Base-by-base conservation (phyloP, 169 alveolate genomes). In the Eimeria praecox region DNA sequence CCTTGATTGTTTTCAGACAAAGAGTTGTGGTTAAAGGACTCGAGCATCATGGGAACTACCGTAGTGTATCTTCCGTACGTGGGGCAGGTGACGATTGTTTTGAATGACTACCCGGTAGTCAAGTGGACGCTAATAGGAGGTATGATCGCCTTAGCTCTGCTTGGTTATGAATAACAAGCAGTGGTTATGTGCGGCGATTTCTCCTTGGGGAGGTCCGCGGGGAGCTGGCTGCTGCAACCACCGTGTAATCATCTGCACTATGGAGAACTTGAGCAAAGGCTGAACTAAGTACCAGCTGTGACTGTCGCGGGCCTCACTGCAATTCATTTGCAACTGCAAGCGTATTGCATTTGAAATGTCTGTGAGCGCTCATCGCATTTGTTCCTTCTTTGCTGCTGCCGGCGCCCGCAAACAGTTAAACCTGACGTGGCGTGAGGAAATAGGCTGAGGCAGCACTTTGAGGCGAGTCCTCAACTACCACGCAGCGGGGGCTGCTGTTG, bases 21-120 rank as follows among this genome's bases (percentile, higher is more conserved):
- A 77, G 97, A 97, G 75, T 73, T 98, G 56, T 99, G 98, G 98
- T 92, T 99, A 27, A 94, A 96, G 66, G 96, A 97, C 90, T 96
- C 95, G 75, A 98, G 98, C 82, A 96, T 99, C 54, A 95, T 98
- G 97, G 99, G 99, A n/a, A 97, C 97, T 85, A 98, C 99, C 27
- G 97, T 97, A 73, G 99, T 97, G 97, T 96, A 95, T 69, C 94
- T 98, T 24, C 99, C 99, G 30, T 98, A 98, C 97, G 98, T 98
- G 40, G 99, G 99, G 1, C 97, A 98, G 96, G 97, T 98, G 59
- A 99, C 99, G 30, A 98, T 99, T 52, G 95, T 97, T 83, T 96
- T 99, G 71, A 98, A 98, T 97, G 99, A 98, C 90, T 98, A 99
- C 95, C 99, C 99, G 16, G 94, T 93, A 80, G 95, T 99, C 44